Percentiles rank a stretch among this genome's conserved stretches.
phyloP scores from a whole-genome alignment of 176 grass and related monocot species.

The Luzula sylvatica region DNA sequence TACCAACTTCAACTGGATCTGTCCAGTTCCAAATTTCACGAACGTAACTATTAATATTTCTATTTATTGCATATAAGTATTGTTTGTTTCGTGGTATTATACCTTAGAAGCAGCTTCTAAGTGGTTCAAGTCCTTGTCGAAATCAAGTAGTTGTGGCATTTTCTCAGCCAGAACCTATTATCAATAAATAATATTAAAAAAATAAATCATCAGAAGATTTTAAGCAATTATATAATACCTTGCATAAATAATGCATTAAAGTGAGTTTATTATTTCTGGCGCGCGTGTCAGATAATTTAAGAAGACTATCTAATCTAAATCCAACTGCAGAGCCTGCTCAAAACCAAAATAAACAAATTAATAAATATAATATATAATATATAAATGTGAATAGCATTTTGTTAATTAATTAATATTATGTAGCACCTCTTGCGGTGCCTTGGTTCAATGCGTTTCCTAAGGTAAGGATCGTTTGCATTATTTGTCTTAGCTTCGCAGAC shows the following conservation, averaged over 20 bases:
- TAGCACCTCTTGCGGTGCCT: constrained; percentile 77
- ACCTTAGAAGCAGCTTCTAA: constrained; percentile 99
- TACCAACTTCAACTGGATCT: constrained; percentile 92
- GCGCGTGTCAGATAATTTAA: constrained; percentile 90
- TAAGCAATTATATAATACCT: constrained; percentile 46
- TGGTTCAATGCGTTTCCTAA: constrained; percentile 96
- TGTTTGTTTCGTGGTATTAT: constrained; percentile 1
- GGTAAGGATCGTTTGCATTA: constrained; percentile 98
- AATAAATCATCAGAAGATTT: too few relatives aligned
- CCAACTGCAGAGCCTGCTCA: constrained; percentile 84
- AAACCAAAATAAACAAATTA: constrained; percentile 18
- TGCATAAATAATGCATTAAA: constrained; percentile 99
- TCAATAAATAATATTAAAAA: constrained; percentile 24
- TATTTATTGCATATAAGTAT: constrained; percentile 16
- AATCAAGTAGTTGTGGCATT: constrained; percentile 95
- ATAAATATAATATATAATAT: constrained; percentile 12
- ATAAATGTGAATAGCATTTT: not conserved
- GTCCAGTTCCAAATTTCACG: constrained; percentile 29
- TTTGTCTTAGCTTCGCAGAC: constrained; percentile 70
- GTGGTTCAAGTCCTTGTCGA: constrained; percentile 93
- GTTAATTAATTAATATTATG: too few relatives aligned
- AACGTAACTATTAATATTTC: constrained; percentile 18
- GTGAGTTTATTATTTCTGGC: constrained; percentile 96
- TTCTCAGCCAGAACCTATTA: constrained; percentile 84
- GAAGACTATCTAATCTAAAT: constrained; percentile 94